Conservation (phyloP, 2,329 filamentous ascomycete genomes). For the Epichloe coenophiala region DNA sequence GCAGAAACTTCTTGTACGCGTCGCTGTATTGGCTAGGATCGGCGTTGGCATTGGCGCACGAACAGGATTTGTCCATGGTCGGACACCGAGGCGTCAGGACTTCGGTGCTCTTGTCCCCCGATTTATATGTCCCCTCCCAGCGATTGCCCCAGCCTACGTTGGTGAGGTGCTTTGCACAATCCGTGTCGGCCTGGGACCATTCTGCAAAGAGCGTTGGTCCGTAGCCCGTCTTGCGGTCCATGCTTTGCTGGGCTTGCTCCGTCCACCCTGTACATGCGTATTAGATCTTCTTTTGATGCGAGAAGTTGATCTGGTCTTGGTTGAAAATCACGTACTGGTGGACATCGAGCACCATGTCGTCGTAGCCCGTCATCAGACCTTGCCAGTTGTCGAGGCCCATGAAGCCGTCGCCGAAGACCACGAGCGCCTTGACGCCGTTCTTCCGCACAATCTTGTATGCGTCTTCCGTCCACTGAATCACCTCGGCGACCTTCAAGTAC, state of each 20-base stretch:
- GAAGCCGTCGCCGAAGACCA: slow-evolving; percentile 93
- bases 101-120: slow-evolving; percentile 45
- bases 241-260: slow-evolving; percentile 57
- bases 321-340: slow-evolving; percentile 99
- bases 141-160: slow-evolving; percentile 79
- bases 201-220: slow-evolving; percentile 91
- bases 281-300: slow-evolving; percentile 69
- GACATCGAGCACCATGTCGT: slow-evolving; percentile 77
- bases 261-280: slow-evolving; percentile 87
- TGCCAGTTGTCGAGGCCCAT: slow-evolving; percentile 86
- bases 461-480: slow-evolving; percentile 66
- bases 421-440: slow-evolving; percentile 58
- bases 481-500: slow-evolving; percentile 47
- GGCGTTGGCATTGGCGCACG: slow-evolving; percentile 64
- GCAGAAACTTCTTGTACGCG: slow-evolving; percentile 72
- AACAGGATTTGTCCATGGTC: slow-evolving; percentile 48
- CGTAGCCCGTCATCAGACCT: slow-evolving; percentile 57
- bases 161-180: slow-evolving; percentile 78
- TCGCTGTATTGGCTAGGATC: slow-evolving; percentile 52
- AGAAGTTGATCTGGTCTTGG: slow-evolving; percentile 66
- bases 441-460: slow-evolving; percentile 59
- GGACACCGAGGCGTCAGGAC: slow-evolving; percentile 67
- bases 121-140: slow-evolving; percentile 79
- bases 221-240: slow-evolving; percentile 65
- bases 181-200: slow-evolving; percentile 95